These are phyloP conservation scores for Komagataella pastoris DNA, from an alignment of 805 yeast species.

Conservation along the genomic window DNA sequence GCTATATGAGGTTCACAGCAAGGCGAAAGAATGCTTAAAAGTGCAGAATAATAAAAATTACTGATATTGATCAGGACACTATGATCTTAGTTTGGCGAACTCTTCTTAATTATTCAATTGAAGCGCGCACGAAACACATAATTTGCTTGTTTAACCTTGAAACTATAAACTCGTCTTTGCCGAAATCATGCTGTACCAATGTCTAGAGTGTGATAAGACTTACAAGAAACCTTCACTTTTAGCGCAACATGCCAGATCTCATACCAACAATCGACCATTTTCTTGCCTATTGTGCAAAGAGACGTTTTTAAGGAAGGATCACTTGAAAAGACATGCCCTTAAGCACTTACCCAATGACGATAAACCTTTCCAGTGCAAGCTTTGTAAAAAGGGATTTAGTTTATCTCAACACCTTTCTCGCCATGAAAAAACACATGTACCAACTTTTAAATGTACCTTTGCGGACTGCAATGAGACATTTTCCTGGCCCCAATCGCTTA, in stretches of 20 bases:
- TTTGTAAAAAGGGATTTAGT: conserved; percentile 75
- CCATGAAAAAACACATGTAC: conserved; percentile 73
- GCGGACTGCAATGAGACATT: conserved; percentile 57
- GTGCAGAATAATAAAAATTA: too few relatives aligned
- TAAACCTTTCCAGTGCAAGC: conserved; percentile 60
- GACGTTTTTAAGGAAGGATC: conserved; percentile 65
- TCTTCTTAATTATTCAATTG: too few relatives aligned
- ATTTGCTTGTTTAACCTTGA: background rate
- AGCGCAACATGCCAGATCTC: conserved; percentile 71
- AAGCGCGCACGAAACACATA: background rate
- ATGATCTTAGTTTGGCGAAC: background rate
- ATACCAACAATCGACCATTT: conserved; percentile 71
- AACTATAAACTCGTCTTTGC: background rate
- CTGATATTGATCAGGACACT: background rate
- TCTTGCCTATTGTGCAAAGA: conserved; percentile 51
- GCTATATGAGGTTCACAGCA: background rate
- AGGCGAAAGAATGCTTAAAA: background rate
- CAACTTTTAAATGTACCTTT: conserved; percentile 45
- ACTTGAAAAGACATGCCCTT: conserved; percentile 59
- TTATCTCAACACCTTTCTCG: conserved; percentile 70
- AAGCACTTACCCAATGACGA: conserved; percentile 40
- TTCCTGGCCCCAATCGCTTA: conserved; percentile 60
- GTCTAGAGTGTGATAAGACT: conserved; percentile 57
- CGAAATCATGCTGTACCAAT: conserved; percentile 30
- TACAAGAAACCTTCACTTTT: conserved; percentile 73